Evolutionary conservation across 176 grass and related monocot genomes (phyloP).

Genomic region (Musa schizocarpa): DNA sequence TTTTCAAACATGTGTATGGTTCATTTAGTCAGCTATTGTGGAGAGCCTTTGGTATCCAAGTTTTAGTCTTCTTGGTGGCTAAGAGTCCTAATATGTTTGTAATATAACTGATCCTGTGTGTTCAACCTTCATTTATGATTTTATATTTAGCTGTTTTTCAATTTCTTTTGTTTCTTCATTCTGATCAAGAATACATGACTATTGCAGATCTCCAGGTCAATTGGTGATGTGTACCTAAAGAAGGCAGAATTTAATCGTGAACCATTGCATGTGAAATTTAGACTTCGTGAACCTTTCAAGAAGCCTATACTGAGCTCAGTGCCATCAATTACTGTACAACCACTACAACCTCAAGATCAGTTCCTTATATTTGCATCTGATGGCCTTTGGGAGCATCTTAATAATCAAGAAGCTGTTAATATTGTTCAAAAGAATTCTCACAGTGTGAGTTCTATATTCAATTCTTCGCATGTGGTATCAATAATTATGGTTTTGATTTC

Average conservation of each 20-base stretch:
- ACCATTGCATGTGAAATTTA: slow-evolving; percentile 63
- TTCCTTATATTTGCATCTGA: too few species aligned
- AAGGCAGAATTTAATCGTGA: background rate
- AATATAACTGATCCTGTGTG: too few species aligned
- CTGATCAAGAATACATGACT: slow-evolving; percentile 9
- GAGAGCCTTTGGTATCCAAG: too few species aligned
- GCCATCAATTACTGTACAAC: slow-evolving; percentile 60
- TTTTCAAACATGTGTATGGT: too few species aligned
- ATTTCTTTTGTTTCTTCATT: background rate
- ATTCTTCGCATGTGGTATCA: too few species aligned
- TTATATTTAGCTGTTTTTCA: too few species aligned
- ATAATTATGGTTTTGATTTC: background rate
- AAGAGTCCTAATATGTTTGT: too few species aligned
- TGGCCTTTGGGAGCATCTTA: too few species aligned
- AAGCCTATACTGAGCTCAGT: slow-evolving; percentile 77
- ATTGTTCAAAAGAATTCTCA: slow-evolving; percentile 53
- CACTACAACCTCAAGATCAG: slow-evolving; percentile 44
- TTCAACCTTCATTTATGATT: too few species aligned
- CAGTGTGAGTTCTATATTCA: slow-evolving; percentile 37
- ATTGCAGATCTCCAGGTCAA: slow-evolving; percentile 35
- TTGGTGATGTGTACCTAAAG: too few species aligned
- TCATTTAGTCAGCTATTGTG: too few species aligned
- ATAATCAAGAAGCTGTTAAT: background rate
- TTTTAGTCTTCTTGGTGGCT: too few species aligned
- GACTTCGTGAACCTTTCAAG: slow-evolving; percentile 61